Evolutionary conservation across 345 rosid species (phyloP), one percentile per base, ranked within the genome.

Genomic region (Gossypium stocksii): DNA sequence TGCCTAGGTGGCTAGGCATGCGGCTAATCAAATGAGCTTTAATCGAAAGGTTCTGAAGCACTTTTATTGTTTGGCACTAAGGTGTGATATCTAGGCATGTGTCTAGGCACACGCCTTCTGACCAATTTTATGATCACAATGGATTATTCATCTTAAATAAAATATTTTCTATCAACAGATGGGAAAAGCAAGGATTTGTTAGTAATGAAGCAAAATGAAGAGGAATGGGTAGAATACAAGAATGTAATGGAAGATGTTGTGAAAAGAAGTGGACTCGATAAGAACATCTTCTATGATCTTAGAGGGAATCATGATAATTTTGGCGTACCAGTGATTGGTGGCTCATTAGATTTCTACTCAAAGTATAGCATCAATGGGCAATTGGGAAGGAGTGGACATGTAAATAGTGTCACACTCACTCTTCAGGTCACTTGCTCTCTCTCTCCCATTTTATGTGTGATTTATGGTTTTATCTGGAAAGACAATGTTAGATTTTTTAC

Each of bases 241-340:
- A 83, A 85, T 74, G 84, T 89, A 78, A 88, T 89, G 90, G 84
- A 87, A 59, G 91, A 90, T 74, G 92, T 91, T 72, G 81, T 86
- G 57, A 79, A 73, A 34, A 84, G 78, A 79, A 93, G 96, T 74
- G 90, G 92, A 53, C 86, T 91, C 16, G 83, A 91, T 70, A 88
- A 87, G 87, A 79, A 82, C 79, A 70, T 91, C 57, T 91, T 93
- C 84, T 95, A 87, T 79, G 98, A 95, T 87, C 85, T 95, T 69
- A 89, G 97, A 76, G 99, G 99, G 77, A 95, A 95, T 75, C 99
- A 95, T 72, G 98, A 95, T 72, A 89, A 79, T 84, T 95, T 95
- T 78, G 99, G 99, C 49, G 94, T 95, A 48, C 93, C 95, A 6
- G 59, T 64, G 52, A 68, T 83, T 56, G 91, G 90, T 60, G 88